Percentiles rank a stretch among this genome's conserved stretches.
phyloP scores from a whole-genome alignment of 345 rosid genomes.

The Pugionium cornutum region DNA sequence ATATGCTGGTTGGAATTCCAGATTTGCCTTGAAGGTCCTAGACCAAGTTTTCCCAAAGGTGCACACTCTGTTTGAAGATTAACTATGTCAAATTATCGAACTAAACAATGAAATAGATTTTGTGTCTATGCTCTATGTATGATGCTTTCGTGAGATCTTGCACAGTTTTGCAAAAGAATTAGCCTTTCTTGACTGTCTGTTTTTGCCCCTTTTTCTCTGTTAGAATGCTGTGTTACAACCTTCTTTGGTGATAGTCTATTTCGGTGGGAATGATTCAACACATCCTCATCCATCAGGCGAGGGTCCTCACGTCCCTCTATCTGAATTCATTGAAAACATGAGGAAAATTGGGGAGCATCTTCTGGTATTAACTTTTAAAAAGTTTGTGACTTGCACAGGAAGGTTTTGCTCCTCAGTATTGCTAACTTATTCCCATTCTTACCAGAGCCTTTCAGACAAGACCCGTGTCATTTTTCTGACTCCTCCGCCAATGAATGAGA shows the following conservation, averaged over 20 bases:
- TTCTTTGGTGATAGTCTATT: conserved; percentile 82
- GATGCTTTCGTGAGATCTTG: neutral
- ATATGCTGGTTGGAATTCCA: conserved; percentile 86
- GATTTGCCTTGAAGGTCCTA: conserved; percentile 67
- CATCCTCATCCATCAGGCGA: conserved; percentile 59
- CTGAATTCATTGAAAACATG: conserved; percentile 76
- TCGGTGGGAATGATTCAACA: conserved; percentile 91
- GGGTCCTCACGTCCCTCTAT: conserved; percentile 84
- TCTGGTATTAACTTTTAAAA: conserved; percentile 48
- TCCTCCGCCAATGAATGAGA: conserved; percentile 82
- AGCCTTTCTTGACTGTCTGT: conserved; percentile 1
- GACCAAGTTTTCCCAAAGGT: conserved; percentile 87
- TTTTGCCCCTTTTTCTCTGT: neutral
- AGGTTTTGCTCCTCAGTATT: neutral
- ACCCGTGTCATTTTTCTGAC: conserved; percentile 67
- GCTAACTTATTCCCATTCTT: conserved; percentile 19
- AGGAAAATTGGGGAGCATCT: conserved; percentile 69
- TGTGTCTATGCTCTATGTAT: neutral
- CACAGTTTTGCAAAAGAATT: neutral
- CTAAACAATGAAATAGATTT: no score
- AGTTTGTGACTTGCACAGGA: no score
- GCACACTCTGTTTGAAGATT: neutral
- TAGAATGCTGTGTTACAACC: conserved; percentile 77
- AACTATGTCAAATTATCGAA: no score
- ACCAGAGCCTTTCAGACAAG: conserved; percentile 71